Evolutionary conservation across 202 grass and related monocot species (phyloP), one percentile per base, ranked within the genome.

Genomic region (Bolboschoenoplectus hybrid): DNA sequence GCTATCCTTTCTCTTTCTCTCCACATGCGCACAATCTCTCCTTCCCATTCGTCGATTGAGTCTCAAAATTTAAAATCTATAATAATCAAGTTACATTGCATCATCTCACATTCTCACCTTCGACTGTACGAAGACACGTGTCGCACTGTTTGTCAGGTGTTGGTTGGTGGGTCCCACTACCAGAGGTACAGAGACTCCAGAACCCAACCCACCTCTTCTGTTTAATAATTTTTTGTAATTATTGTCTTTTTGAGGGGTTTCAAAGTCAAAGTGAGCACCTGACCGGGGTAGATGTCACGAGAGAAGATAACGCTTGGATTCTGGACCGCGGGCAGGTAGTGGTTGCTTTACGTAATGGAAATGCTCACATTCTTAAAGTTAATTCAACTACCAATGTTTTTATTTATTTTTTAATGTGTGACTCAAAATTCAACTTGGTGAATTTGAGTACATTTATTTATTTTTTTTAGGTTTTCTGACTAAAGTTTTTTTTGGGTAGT

Each of bases 301-400:
- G 7, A 64, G 62, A 64, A 64, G 19, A 34, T 64, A 13, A 39
- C 6, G 36, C 40, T 67, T 67, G 36, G 36, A 16, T 63, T 61
- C 26, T 63, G 20, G 20, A 14, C 35, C 39, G 4, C 26, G 26
- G 26, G 26, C 26, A 26, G 26, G 26, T 39, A 50, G 9, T 74
- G 70, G 70, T 51, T 46, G 70, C 6, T 74, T 74, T 32, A 6
- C 19, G 45, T 51, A 74, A 74, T 26, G 46, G 71, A 74, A 50
- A 51, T 74, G 19, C 34, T 20, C 34, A 13, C 71, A 51, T 10
- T 45, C 46, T 2, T 7, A 49, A 74, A 34, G 12, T 26, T 26
- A 26, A 26, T 46, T 2, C 16, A 49, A 10, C 44, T 10, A 47
- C 17, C 39, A 70, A 71, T 3, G 16, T 7, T 8, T 45, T 71